These are phyloP conservation scores for Cercospora citrullina DNA, from an alignment of 2,329 filamentous ascomycete species.

Conservation along the genomic window DNA sequence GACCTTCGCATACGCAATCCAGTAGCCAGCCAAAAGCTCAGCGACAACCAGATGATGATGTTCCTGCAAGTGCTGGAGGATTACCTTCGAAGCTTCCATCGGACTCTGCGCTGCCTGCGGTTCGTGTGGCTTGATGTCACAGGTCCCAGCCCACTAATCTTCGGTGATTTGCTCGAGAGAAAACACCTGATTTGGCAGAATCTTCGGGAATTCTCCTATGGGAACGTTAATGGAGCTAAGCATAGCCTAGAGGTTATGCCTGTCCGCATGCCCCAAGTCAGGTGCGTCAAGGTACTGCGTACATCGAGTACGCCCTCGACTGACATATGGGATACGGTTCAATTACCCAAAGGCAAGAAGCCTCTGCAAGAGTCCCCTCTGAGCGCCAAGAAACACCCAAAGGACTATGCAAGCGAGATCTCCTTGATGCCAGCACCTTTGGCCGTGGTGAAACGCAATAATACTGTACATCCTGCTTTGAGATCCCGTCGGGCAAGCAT, in stretches of 20 bases:
- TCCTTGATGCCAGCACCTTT: slow-evolving; percentile 5
- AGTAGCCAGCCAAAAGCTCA: slow-evolving; percentile 18
- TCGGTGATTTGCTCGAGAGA: slow-evolving; percentile 27
- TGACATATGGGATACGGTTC: not conserved
- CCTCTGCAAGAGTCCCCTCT: not conserved
- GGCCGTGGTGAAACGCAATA: not conserved
- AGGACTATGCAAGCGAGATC: not conserved
- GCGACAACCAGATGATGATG: slow-evolving; percentile 28
- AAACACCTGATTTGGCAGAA: slow-evolving; percentile 25
- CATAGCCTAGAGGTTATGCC: not conserved
- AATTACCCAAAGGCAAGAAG: slow-evolving; percentile 1
- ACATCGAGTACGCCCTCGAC: no score
- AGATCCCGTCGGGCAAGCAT: not conserved
- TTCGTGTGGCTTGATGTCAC: slow-evolving; percentile 37
- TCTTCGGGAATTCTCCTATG: slow-evolving; percentile 32
- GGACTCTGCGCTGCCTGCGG: slow-evolving; percentile 31
- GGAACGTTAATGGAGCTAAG: slow-evolving; percentile 23
- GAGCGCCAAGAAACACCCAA: not conserved
- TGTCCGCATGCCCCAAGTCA: slow-evolving; percentile 1
- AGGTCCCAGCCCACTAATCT: slow-evolving; percentile 35
- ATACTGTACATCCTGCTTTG: not conserved
- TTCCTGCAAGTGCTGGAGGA: slow-evolving; percentile 36
- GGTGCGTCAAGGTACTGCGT: not conserved
- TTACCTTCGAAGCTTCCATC: slow-evolving; percentile 36
- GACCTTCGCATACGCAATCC: slow-evolving; percentile 35